These are phyloP conservation scores for Vitis hybrid DNA, from an alignment of 177 flowering plant genomes.

Conservation along the genomic window DNA sequence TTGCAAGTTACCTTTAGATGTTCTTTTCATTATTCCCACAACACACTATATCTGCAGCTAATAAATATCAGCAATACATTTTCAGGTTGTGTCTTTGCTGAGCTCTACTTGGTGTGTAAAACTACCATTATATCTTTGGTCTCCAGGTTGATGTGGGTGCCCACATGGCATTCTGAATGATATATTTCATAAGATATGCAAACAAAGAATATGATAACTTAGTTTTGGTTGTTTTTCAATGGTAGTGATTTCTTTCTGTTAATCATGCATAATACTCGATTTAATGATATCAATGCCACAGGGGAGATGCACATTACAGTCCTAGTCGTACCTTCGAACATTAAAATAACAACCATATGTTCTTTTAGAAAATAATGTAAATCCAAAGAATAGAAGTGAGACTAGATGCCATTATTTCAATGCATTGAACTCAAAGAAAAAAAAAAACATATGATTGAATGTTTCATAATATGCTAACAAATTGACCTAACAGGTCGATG, in stretches of 20 bases:
- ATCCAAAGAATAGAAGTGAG: not conserved
- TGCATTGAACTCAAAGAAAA: not conserved
- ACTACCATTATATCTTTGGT: no score
- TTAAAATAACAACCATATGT: not conserved
- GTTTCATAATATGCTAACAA: not conserved
- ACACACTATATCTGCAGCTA: no score
- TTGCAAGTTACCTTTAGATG: no score
- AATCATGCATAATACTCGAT: not conserved
- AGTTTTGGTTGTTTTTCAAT: not conserved
- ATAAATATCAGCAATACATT: no score
- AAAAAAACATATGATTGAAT: not conserved
- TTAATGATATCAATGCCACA: not conserved
- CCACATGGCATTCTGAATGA: no score
- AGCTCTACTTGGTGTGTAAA: no score
- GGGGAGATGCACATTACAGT: not conserved
- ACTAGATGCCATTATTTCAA: not conserved
- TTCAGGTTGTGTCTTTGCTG: no score
- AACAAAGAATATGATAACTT: not conserved
- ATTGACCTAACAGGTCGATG: not conserved
- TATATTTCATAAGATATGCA: not conserved
- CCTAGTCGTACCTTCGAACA: not conserved
- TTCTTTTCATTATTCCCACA: no score
- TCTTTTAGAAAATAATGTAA: not conserved
- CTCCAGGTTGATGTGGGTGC: no score
- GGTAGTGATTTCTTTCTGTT: not conserved